Evolutionary conservation across 169 alveolate species (phyloP).

Genomic region (Theileria equi): DNA sequence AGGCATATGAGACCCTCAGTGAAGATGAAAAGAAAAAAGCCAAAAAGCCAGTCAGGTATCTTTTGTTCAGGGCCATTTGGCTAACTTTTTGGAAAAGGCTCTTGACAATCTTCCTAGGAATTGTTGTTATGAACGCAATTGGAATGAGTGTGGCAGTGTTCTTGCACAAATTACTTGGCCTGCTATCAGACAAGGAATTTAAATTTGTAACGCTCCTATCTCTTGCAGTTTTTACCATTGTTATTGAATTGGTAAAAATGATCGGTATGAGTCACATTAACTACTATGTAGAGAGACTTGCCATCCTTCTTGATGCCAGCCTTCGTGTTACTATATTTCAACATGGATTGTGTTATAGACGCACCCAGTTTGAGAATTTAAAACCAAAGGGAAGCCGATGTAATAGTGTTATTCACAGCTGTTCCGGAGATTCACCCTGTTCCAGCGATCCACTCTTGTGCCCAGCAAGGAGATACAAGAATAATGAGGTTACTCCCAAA

Average conservation of each 20-base stretch:
- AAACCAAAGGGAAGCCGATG: too few species aligned
- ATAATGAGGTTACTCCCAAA: constrained; percentile 20
- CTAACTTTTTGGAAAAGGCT: constrained; percentile 17
- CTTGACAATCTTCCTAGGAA: constrained; percentile 1
- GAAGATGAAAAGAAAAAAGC: not conserved
- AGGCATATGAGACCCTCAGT: not conserved
- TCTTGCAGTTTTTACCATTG: not conserved
- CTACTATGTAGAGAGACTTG: constrained; percentile 16
- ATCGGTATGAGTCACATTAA: constrained; percentile 14
- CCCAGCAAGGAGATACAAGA: constrained; percentile 39
- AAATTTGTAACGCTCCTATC: too few species aligned
- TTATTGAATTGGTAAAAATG: constrained; percentile 3
- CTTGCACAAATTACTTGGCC: not conserved
- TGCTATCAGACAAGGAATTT: not conserved
- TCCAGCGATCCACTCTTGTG: constrained; percentile 19
- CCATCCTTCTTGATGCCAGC: constrained; percentile 11
- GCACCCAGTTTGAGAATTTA: too few species aligned
- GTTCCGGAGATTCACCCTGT: not conserved
- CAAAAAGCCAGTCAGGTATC: not conserved
- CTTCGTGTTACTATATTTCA: constrained; percentile 35
- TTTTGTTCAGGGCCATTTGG: constrained; percentile 7
- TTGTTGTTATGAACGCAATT: not conserved
- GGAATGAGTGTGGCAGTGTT: constrained; percentile 6
- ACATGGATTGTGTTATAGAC: constrained; percentile 38
- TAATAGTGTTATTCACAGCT: too few species aligned